Evolutionary conservation across 2,329 filamentous ascomycete species (phyloP).

Genomic region (Colletotrichum zoysiae): DNA sequence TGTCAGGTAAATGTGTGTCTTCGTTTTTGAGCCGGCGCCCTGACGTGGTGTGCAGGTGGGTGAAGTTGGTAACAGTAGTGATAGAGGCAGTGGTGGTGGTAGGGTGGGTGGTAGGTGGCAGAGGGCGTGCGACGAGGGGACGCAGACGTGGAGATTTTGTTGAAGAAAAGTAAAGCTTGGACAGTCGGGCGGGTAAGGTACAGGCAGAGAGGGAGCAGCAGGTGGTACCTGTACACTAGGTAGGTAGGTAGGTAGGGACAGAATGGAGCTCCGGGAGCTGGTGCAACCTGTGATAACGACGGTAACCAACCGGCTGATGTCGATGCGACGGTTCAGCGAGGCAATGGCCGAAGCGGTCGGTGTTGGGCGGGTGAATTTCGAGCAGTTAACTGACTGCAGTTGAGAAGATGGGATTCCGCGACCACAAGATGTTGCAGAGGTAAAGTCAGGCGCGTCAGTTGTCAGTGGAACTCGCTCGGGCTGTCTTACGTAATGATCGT

Average conservation of each 20-base stretch:
- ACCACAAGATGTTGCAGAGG: neutral
- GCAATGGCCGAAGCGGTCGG: constrained; percentile 2
- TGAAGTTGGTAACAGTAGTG: neutral
- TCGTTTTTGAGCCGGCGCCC: neutral
- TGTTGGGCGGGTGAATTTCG: neutral
- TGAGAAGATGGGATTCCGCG: neutral
- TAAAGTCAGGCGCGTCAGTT: neutral
- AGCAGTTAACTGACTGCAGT: neutral
- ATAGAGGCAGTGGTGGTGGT: neutral
- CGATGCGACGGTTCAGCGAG: constrained; percentile 9
- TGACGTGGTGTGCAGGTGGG: neutral
- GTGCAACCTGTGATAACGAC: constrained; percentile 1
- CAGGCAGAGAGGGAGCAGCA: neutral
- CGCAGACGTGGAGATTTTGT: constrained; percentile 18
- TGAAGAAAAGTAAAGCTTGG: constrained; percentile 31
- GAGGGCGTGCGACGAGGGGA: constrained; percentile 7
- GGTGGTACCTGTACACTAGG: neutral
- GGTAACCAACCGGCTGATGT: constrained; percentile 4
- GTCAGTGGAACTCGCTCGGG: neutral
- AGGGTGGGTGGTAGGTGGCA: neutral
- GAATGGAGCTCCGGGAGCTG: constrained; percentile 15
- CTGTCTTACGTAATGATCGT: neutral
- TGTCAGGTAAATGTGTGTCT: constrained; percentile 2
- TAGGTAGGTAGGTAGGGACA: neutral
- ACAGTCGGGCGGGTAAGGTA: constrained; percentile 21